Conservation (phyloP, 129 eudicot genomes). For the Calendula officinalis region DNA sequence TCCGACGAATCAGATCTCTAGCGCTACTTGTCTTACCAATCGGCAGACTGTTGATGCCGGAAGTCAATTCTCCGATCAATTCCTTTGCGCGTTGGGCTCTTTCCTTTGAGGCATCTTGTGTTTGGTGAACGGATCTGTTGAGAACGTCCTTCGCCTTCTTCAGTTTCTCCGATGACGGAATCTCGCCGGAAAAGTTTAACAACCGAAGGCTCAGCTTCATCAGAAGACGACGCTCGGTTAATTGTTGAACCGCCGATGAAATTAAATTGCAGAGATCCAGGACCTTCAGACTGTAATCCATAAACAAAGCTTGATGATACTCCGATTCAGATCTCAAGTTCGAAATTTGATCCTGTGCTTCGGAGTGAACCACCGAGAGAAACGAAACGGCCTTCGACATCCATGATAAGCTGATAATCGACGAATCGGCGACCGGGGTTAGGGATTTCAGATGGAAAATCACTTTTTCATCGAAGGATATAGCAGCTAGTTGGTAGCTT, state of each 20-base stretch:
- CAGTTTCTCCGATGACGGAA: constrained; percentile 35
- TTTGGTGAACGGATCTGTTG: constrained; percentile 20
- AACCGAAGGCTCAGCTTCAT: constrained; percentile 36
- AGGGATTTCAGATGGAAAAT: constrained; percentile 41
- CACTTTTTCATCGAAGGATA: constrained; percentile 38
- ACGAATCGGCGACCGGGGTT: constrained; percentile 6
- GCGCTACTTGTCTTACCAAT: constrained; percentile 26
- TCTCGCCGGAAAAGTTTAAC: constrained; percentile 15
- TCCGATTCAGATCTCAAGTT: constrained; percentile 34
- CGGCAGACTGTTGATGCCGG: constrained; percentile 24
- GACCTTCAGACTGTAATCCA: constrained; percentile 43
- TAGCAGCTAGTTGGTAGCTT: constrained; percentile 22
- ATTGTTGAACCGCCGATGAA: constrained; percentile 34
- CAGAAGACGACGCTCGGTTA: constrained; percentile 39
- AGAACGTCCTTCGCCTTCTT: constrained; percentile 30
- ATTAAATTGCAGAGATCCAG: constrained; percentile 38
- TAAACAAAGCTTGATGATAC: constrained; percentile 23
- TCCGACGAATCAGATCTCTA: constrained; percentile 30
- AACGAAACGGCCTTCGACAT: constrained; percentile 38
- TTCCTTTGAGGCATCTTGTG: constrained; percentile 14
- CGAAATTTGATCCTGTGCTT: constrained; percentile 34
- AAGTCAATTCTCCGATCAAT: constrained; percentile 33
- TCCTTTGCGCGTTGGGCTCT: constrained; percentile 28
- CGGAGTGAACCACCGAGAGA: constrained; percentile 30
- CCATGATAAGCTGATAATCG: constrained; percentile 38